phyloP scores from a whole-genome alignment of 2,329 filamentous ascomycete species.

The Camillea tinctor region DNA sequence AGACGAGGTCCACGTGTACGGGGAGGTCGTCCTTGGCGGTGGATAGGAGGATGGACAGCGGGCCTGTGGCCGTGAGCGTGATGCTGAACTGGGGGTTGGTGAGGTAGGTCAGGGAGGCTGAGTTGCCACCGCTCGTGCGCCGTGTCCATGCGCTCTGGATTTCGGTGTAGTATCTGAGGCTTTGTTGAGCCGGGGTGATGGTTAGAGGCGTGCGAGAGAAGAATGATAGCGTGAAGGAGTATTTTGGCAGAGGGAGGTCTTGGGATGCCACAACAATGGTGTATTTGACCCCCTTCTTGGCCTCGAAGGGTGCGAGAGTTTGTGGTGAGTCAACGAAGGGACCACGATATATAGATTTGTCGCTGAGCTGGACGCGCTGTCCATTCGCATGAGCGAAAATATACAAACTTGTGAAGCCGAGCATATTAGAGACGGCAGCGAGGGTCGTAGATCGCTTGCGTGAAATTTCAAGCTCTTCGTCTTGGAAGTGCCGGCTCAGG shows the following conservation, averaged over 20 bases:
- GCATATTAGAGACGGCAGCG: constrained; percentile 49
- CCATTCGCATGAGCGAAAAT: constrained; percentile 69
- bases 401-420: constrained; percentile 86
- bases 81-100: constrained; percentile 85
- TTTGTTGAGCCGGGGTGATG: constrained; percentile 60
- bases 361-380: constrained; percentile 69
- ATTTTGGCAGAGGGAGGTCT: constrained; percentile 67
- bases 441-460: constrained; percentile 39
- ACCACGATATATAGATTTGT: constrained; percentile 68
- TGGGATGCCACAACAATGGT: constrained; percentile 75
- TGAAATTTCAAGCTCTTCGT: constrained; percentile 58
- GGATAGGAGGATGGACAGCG: constrained; percentile 72
- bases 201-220: constrained; percentile 67
- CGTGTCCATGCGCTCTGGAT: constrained; percentile 70
- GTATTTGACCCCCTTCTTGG: constrained; percentile 41
- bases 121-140: constrained; percentile 80
- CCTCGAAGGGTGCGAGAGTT: constrained; percentile 75
- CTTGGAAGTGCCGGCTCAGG: constrained; percentile 81
- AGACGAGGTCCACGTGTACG: constrained; percentile 81
- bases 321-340: constrained; percentile 95
- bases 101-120: constrained; percentile 73
- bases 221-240: constrained; percentile 84
- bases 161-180: constrained; percentile 58
- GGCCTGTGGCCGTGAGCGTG: constrained; percentile 52
- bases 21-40: constrained; percentile 65